Evolutionary conservation across 495 filamentous ascomycete genomes (phyloP).

Genomic region (Penicillium antarcticum): DNA sequence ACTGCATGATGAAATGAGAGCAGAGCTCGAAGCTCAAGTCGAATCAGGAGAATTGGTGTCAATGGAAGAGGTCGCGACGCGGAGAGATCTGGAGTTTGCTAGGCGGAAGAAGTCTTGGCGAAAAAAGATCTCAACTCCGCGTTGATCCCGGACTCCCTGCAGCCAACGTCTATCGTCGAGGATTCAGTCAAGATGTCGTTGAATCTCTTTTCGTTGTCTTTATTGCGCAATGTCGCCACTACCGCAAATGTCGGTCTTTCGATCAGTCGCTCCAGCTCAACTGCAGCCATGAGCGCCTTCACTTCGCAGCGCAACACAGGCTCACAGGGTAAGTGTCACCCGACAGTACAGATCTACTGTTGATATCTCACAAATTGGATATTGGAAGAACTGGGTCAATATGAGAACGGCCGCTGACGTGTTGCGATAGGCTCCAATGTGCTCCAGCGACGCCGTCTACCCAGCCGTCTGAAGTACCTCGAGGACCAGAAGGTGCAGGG

Average conservation of each 20-base stretch:
- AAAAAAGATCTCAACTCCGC: constrained; percentile 25
- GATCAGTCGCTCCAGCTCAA: constrained; percentile 41
- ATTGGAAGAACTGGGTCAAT: not conserved
- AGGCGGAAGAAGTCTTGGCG: constrained; percentile 30
- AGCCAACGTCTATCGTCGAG: not conserved
- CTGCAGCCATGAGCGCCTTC: constrained; percentile 28
- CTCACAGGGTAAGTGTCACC: constrained; percentile 20
- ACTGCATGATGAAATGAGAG: constrained; percentile 60
- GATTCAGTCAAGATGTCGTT: constrained; percentile 26
- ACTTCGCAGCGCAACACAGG: constrained; percentile 21
- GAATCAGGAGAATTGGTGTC: not conserved
- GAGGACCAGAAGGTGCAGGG: constrained; percentile 38
- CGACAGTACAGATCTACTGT: not conserved
- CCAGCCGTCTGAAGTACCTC: constrained; percentile 33
- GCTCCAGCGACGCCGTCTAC: constrained; percentile 22
- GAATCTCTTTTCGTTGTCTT: constrained; percentile 28
- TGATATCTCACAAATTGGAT: not conserved
- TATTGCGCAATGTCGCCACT: constrained; percentile 25
- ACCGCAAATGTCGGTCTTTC: constrained; percentile 19
- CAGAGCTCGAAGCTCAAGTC: not conserved
- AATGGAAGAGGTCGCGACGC: constrained; percentile 16
- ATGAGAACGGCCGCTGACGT: not conserved
- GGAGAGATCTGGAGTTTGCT: constrained; percentile 17
- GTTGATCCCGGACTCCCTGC: constrained; percentile 5
- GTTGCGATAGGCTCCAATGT: constrained; percentile 13